A percentile compares a stretch with the other conserved stretches of the same genome.
phyloP scores from a whole-genome alignment of 441 rosid species.

The Erodium texanum region DNA sequence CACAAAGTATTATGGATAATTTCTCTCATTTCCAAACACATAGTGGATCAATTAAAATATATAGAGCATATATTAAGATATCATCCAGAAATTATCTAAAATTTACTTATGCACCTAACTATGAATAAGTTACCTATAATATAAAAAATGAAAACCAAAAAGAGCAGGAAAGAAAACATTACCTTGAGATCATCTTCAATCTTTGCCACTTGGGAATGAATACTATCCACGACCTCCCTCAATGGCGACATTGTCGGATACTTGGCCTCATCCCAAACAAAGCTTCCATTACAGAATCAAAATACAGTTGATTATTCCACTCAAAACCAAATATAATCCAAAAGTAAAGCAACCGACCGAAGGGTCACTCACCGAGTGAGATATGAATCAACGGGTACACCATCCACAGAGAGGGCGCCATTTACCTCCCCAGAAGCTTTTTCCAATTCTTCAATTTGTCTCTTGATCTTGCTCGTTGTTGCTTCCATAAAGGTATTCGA shows the following conservation, averaged over 20 bases:
- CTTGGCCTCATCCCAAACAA: slow-evolving; percentile 94
- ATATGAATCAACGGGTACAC: slow-evolving; percentile 90
- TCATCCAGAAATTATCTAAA: background rate
- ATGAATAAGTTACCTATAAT: background rate
- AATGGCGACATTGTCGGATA: slow-evolving; percentile 89
- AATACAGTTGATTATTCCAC: slow-evolving; percentile 11
- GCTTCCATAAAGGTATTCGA: slow-evolving; percentile 87
- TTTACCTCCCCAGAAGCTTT: slow-evolving; percentile 74
- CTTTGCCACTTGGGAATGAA: slow-evolving; percentile 80
- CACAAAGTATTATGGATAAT: background rate
- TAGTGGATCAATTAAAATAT: background rate
- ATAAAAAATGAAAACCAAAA: background rate
- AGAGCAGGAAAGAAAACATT: background rate
- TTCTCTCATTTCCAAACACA: background rate
- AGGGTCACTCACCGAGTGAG: slow-evolving; percentile 62
- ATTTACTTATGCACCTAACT: background rate
- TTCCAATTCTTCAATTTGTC: slow-evolving; percentile 96
- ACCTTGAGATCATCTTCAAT: slow-evolving; percentile 99
- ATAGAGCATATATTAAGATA: background rate
- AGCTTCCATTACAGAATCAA: slow-evolving; percentile 39
- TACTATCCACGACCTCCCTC: slow-evolving; percentile 71
- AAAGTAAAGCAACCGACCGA: background rate
- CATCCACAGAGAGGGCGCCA: slow-evolving; percentile 77
- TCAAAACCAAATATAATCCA: slow-evolving; percentile 8
- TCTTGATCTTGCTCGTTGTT: slow-evolving; percentile 84